phyloP scores from a whole-genome alignment of 768 basidiomycete species.

The Nidularia sp. region DNA sequence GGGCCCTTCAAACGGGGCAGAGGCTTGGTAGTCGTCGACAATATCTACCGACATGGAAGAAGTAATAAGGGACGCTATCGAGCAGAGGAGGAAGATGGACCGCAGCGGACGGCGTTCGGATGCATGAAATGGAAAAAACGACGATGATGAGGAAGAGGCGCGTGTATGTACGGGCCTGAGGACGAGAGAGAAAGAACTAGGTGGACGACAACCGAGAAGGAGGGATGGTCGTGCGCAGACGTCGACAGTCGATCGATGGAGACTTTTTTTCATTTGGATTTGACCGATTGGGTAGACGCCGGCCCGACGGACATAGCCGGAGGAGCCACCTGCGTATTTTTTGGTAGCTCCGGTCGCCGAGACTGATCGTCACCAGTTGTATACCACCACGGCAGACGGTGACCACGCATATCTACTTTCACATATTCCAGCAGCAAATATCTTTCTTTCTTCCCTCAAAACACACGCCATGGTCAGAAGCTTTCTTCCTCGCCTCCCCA shows the following conservation, averaged over 20 bases:
- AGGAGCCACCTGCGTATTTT: no score
- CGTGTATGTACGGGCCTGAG: background rate
- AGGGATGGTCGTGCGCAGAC: background rate
- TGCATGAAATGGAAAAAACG: slow-evolving; percentile 35
- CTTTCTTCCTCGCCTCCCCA: slow-evolving; percentile 38
- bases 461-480: slow-evolving; percentile 25
- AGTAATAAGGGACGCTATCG: slow-evolving; percentile 39
- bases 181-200: background rate
- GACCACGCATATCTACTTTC: no score
- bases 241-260: background rate
- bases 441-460: no score
- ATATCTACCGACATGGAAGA: slow-evolving; percentile 27
- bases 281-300: no score
- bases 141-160: slow-evolving; percentile 7
- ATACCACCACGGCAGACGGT: background rate
- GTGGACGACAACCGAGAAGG: background rate
- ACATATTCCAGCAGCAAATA: no score
- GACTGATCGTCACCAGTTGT: background rate
- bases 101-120: slow-evolving; percentile 21
- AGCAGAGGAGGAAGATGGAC: slow-evolving; percentile 28
- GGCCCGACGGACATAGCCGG: no score
- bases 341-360: background rate
- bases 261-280: background rate
- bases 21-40: slow-evolving; percentile 27
- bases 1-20: slow-evolving; percentile 82